Conservation (phyloP, 2,329 filamentous ascomycete species). For the Drechslerella dactyloides region DNA sequence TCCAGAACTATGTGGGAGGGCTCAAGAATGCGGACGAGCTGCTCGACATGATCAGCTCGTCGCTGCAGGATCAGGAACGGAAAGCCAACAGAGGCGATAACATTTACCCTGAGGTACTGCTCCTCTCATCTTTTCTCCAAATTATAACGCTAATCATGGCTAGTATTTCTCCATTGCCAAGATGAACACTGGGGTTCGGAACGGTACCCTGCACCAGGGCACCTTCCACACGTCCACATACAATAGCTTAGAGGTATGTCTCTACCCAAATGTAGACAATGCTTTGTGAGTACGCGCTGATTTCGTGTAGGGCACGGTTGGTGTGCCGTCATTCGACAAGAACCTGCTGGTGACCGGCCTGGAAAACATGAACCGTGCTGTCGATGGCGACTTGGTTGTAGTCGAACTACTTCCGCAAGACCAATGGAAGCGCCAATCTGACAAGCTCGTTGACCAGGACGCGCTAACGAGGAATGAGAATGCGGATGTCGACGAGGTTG, state of each 20-base stretch:
- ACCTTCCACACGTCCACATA: conserved; percentile 96
- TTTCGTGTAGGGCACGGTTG: conserved; percentile 26
- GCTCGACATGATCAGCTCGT: conserved; percentile 89
- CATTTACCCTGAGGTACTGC: conserved; percentile 74
- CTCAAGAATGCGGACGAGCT: conserved; percentile 83
- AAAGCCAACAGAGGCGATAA: conserved; percentile 67
- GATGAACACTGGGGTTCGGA: conserved; percentile 91
- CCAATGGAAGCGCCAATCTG: conserved; percentile 95
- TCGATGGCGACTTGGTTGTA: conserved; percentile 90
- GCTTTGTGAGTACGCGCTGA: neutral
- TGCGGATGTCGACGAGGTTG: conserved; percentile 78
- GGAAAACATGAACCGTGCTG: conserved; percentile 93
- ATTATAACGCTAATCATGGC: conserved; percentile 13
- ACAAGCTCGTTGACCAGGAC: conserved; percentile 94
- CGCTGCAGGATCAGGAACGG: conserved; percentile 72
- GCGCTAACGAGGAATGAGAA: conserved; percentile 91
- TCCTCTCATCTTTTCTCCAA: neutral
- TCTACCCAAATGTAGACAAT: conserved; percentile 1
- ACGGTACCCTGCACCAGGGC: conserved; percentile 87
- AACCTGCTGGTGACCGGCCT: conserved; percentile 84
- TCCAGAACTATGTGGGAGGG: conserved; percentile 76
- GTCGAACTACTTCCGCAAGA: conserved; percentile 91
- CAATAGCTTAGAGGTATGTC: conserved; percentile 79
- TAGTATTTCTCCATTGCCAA: conserved; percentile 81
- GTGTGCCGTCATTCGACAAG: conserved; percentile 76